phyloP scores from a whole-genome alignment of 495 filamentous ascomycete species.

The Cercophora sp. region DNA sequence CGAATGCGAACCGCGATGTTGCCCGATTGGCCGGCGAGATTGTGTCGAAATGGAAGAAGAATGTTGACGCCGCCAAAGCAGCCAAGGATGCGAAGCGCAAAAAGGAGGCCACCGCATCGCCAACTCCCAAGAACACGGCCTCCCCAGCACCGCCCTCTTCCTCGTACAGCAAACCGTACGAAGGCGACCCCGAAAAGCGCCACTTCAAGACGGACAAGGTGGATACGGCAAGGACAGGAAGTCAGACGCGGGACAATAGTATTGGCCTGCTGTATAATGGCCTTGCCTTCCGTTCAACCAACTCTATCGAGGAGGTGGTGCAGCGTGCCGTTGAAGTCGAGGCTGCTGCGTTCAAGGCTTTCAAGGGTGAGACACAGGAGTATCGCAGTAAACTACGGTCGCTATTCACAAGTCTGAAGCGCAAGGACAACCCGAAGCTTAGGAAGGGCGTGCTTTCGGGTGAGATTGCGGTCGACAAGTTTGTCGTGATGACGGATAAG shows the following conservation, averaged over 20 bases:
- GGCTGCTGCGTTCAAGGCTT: conserved; percentile 60
- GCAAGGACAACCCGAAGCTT: conserved; percentile 75
- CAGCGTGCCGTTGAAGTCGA: conserved; percentile 68
- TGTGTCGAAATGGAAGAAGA: conserved; percentile 80
- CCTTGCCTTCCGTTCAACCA: conserved; percentile 58
- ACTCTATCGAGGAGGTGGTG: conserved; percentile 55
- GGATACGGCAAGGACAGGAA: conserved; percentile 64
- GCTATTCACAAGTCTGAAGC: conserved; percentile 90
- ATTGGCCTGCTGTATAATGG: conserved; percentile 91
- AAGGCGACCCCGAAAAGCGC: conserved; percentile 72
- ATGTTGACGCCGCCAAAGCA: conserved; percentile 64
- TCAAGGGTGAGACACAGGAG: conserved; percentile 61
- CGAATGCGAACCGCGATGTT: conserved; percentile 71
- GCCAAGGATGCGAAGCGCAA: conserved; percentile 59
- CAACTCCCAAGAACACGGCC: conserved; percentile 34
- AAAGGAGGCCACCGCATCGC: conserved; percentile 33
- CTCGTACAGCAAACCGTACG: conserved; percentile 52
- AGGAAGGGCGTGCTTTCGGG: conserved; percentile 69
- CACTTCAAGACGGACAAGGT: conserved; percentile 77
- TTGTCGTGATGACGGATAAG: conserved; percentile 60
- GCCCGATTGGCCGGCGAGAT: conserved; percentile 71
- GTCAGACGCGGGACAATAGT: conserved; percentile 69
- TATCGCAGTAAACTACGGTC: conserved; percentile 87
- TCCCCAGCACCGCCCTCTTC: conserved; percentile 41
- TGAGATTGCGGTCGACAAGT: conserved; percentile 62